Base-by-base conservation (phyloP, 1,284 basidiomycete genomes). In the Phlebopus sp. region DNA sequence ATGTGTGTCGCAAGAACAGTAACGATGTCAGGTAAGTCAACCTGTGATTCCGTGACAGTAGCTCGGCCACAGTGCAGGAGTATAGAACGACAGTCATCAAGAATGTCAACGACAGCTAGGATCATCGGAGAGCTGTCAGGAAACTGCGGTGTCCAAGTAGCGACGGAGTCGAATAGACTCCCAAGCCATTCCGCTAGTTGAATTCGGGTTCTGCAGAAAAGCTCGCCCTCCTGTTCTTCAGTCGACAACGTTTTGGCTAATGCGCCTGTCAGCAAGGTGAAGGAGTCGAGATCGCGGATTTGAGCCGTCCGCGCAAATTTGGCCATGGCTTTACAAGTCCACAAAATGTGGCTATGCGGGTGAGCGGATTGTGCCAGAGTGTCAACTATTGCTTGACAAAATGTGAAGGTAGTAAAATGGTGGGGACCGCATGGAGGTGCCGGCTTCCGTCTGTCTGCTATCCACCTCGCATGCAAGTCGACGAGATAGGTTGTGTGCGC, bases 401-500 rank as follows among this genome's bases (percentile, higher is more conserved):
- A 58, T 5, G 50, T 17, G 30, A 63, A 63, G 30, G 67, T 65
- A 1, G 65, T 66, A 31, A 67, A 69, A 7, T 53, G 32, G 5
- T 23, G 37, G 8, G 43, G 23, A 3, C 27, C 25, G 15, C 40
- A 35, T 39, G 50, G 23, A 27, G 41, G 13, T 5, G 27, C 29
- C 10, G 51, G 37, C 2, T 32, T 14, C 15, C 42, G 49, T 30
- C 51, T 53, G 39, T 44, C 46, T 9, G 45, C 36, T 32, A 49
- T 59, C 64, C 72, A 73, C 42, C 57, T 60, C 15, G 57, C 43
- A 45, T 67, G 67, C 23, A 78, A 62, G 15, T 66, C 58, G n/a
- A 59, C 56, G 42, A 74, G 65, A 55, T 69, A 74, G 43, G 66
- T 63, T 11, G 69, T 63, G 57, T 81, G 74, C 1, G 70, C 64